A percentile compares a stretch with the other conserved stretches of the same genome.
Evolutionary conservation across 2,329 filamentous ascomycete species (phyloP).

Genomic region (Aspergillus sp.): DNA sequence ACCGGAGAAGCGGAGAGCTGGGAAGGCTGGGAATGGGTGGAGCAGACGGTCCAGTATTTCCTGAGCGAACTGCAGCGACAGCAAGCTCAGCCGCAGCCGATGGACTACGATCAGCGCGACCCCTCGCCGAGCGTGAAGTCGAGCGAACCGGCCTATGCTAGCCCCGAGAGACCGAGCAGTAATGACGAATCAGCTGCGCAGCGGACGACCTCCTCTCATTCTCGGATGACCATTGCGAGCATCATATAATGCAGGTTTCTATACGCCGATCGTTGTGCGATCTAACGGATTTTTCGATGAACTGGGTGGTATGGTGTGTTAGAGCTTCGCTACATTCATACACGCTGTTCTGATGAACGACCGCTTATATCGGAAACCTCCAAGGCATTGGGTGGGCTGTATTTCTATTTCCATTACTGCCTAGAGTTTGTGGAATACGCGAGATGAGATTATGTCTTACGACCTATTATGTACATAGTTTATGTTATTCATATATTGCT

Average conservation of each 20-base stretch:
- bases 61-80: conserved; percentile 46
- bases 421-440: conserved; percentile 14
- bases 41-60: conserved; percentile 60
- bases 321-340: too few species aligned
- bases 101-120: conserved; percentile 25
- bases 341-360: too few species aligned
- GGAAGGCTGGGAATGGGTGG: conserved; percentile 77
- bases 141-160: conserved; percentile 18
- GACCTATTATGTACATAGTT: conserved; percentile 9
- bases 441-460: conserved; percentile 18
- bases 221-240: conserved; percentile 48
- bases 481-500: not conserved
- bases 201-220: conserved; percentile 32
- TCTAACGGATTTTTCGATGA: too few species aligned
- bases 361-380: too few species aligned
- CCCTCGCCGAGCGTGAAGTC: conserved; percentile 31
- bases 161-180: conserved; percentile 19
- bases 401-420: conserved; percentile 4
- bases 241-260: conserved; percentile 35
- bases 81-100: conserved; percentile 16
- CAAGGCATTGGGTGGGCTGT: not conserved
- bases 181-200: conserved; percentile 25
- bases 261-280: not conserved
- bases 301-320: too few species aligned
- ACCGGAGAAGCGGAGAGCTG: conserved; percentile 65